phyloP scores from a whole-genome alignment of 1,284 basidiomycete genomes.

The Chondrostereum purpureum region DNA sequence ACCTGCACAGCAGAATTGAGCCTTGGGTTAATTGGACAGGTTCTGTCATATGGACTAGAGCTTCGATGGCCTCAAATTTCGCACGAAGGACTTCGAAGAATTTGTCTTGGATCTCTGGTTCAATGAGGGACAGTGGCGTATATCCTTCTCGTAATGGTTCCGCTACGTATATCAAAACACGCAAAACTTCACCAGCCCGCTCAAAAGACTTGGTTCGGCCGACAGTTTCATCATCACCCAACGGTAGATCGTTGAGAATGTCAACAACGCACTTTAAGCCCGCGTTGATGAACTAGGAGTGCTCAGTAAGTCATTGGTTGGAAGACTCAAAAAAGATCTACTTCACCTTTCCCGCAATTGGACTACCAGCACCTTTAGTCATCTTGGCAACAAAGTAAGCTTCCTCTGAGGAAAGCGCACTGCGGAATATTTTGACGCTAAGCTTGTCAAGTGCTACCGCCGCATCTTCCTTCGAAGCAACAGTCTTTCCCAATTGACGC shows the following conservation, averaged over 20 bases:
- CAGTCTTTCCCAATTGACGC: slow-evolving; percentile 60
- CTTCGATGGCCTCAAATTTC: slow-evolving; percentile 38
- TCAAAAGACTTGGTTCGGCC: slow-evolving; percentile 32
- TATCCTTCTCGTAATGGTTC: slow-evolving; percentile 51
- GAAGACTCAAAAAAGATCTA: not conserved
- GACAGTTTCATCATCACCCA: slow-evolving; percentile 24
- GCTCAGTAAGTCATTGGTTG: slow-evolving; percentile 5
- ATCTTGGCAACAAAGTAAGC: slow-evolving; percentile 76
- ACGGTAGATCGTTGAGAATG: slow-evolving; percentile 36
- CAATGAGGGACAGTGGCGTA: slow-evolving; percentile 40
- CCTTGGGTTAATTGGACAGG: slow-evolving; percentile 23
- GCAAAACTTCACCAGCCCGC: slow-evolving; percentile 61
- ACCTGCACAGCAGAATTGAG: slow-evolving; percentile 49
- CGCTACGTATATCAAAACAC: slow-evolving; percentile 61
- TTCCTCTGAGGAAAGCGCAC: slow-evolving; percentile 67
- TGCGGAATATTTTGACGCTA: slow-evolving; percentile 58
- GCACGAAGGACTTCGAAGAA: slow-evolving; percentile 42
- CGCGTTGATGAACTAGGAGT: slow-evolving; percentile 62
- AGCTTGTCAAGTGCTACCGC: slow-evolving; percentile 55
- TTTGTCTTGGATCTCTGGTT: slow-evolving; percentile 46
- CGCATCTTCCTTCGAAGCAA: slow-evolving; percentile 47
- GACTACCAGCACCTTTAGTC: slow-evolving; percentile 57
- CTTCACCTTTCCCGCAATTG: slow-evolving; percentile 60
- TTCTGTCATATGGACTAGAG: slow-evolving; percentile 25
- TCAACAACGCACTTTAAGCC: slow-evolving; percentile 62